Percentiles rank a stretch among this genome's conserved stretches.
These are phyloP conservation scores for Hypericum androsaemum DNA, from an alignment of 345 rosid genomes.

Conservation along the genomic window DNA sequence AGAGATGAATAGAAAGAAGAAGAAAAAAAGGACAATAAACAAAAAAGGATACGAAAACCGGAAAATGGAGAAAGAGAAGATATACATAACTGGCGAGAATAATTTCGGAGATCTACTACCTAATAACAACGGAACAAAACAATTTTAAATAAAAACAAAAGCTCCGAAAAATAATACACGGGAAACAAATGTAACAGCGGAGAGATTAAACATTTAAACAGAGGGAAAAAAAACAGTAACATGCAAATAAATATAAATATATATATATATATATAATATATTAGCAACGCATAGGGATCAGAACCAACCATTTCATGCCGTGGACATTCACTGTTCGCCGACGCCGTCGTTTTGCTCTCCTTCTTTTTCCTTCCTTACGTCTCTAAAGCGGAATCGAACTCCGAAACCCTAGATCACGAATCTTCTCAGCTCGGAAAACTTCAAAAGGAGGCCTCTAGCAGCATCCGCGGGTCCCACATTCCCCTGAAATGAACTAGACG, in stretches of 20 bases:
- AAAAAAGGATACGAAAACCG: background rate
- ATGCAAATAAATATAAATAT: no score
- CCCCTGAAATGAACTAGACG: slow-evolving; percentile 29
- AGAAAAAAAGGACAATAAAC: background rate
- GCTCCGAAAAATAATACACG: no score
- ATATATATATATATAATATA: no score
- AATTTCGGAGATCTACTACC: no score
- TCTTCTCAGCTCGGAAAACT: slow-evolving; percentile 18
- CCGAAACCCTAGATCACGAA: slow-evolving; percentile 72
- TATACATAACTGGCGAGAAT: slow-evolving; percentile 18
- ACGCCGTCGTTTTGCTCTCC: slow-evolving; percentile 47
- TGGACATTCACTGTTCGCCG: slow-evolving; percentile 22
- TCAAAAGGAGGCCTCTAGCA: slow-evolving; percentile 26
- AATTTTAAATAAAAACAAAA: no score
- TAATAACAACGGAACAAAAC: no score
- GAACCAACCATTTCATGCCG: slow-evolving; percentile 72
- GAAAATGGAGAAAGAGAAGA: slow-evolving; percentile 9
- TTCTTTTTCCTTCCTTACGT: slow-evolving; percentile 16
- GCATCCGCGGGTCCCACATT: slow-evolving; percentile 60
- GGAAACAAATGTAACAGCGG: no score
- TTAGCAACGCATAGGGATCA: no score
- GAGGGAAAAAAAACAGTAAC: no score
- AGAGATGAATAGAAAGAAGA: no score
- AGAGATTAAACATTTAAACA: no score
- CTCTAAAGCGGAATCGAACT: slow-evolving; percentile 16